Base-by-base conservation (phyloP, 352 stramenopile genomes). In the Globisporangium spinosum region DNA sequence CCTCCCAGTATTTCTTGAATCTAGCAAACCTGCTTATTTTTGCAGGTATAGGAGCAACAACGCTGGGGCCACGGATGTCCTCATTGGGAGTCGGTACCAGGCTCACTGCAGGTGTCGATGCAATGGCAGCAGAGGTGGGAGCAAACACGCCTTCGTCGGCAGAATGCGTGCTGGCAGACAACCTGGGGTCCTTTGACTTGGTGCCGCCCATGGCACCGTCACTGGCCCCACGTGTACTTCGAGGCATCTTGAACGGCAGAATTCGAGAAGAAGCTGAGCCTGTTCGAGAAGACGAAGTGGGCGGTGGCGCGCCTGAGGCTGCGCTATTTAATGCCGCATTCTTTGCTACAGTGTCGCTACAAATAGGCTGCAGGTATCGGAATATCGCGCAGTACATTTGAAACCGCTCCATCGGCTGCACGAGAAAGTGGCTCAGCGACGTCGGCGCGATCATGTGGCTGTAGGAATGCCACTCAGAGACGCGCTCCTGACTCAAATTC, bases 341-440 rank as follows among this genome's bases (percentile, higher is more conserved):
- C 45, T 54, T 54, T 25, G n/a, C 4, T 20, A 17, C 27, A 15
- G 23, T 17, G 17, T 29, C n/a, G 32, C 29, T 55, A 27, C 59
- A 40, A 20, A 65, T 23, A 6, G 59, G 59, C 22, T 56, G 43
- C 40, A 70, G n/a, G 55, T 64, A 74, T 25, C 47, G 64, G 1
- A 72, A 40, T 34, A 70, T 51, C 3, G 35, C 53, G 47, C 64
- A 70, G 61, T 77, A 77, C 23, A 73, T 34, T 54, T 78, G 69
- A 22, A 75, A 43, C 0, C 74, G 63, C 53, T 80, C 71, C 29
- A 80, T 65, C 0, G 71, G 74, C 43, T 80, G 74, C 1, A 80
- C 32, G 2, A 80, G 66, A n/a, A 80, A 80, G 45, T 80, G 71
- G 38, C 72, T 80, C 13, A 80, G 58, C 9, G 65, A 72, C 9